Percentiles rank a stretch among this genome's conserved stretches.
Conservation (phyloP, 2,329 filamentous ascomycete species). For the Madurella mycetomatis region DNA sequence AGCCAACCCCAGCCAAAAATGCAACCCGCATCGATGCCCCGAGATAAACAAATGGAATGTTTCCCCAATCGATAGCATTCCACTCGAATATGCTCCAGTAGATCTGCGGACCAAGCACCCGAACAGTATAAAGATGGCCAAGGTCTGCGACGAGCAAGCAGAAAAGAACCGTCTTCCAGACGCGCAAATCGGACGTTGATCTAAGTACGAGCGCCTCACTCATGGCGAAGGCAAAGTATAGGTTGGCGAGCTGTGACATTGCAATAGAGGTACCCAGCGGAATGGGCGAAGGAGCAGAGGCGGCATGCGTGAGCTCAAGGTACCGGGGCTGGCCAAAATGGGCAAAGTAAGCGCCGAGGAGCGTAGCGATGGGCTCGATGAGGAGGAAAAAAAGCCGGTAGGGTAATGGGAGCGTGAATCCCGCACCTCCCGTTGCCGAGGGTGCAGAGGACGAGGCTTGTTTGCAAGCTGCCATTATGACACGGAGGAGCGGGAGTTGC, state of each 20-base stretch:
- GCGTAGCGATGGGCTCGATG: constrained; percentile 58
- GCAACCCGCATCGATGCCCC: constrained; percentile 56
- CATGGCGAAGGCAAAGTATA: constrained; percentile 72
- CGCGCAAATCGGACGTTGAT: constrained; percentile 59
- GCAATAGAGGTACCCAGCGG: constrained; percentile 61
- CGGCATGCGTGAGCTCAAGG: constrained; percentile 58
- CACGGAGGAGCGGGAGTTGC: background rate
- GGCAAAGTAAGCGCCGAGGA: constrained; percentile 49
- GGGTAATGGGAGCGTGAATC: constrained; percentile 50
- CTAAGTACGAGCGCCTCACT: constrained; percentile 74
- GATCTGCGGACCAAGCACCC: constrained; percentile 53
- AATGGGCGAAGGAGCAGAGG: constrained; percentile 45
- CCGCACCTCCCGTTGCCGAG: constrained; percentile 13
- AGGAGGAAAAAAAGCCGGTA: constrained; percentile 73
- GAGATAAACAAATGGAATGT: constrained; percentile 65
- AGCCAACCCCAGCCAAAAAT: constrained; percentile 55
- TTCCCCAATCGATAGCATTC: constrained; percentile 66
- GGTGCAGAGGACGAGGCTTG: constrained; percentile 1
- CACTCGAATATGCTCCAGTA: constrained; percentile 60
- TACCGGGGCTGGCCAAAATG: constrained; percentile 52
- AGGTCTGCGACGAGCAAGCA: constrained; percentile 70
- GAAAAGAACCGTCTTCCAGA: constrained; percentile 66
- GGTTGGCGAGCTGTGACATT: constrained; percentile 70
- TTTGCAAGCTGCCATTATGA: constrained; percentile 10
- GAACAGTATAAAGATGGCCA: constrained; percentile 67